Evolutionary conservation across 805 yeast genomes (phyloP).

Genomic region (Wickerhamiella sorbophila): DNA sequence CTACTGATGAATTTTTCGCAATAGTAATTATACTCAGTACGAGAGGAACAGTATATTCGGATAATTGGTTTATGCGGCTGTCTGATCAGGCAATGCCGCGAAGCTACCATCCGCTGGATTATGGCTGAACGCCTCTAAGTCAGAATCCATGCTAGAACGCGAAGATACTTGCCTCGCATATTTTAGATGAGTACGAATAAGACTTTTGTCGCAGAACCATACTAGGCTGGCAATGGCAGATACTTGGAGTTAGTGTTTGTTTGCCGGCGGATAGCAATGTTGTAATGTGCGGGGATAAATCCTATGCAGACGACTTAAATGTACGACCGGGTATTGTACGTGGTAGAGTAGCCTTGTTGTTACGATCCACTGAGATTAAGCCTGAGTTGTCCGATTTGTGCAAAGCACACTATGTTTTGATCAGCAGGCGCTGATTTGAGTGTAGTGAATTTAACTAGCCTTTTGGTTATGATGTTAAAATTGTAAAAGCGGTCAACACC

Average conservation of each 20-base stretch:
- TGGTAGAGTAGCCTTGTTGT: conserved; percentile 42
- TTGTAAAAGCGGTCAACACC: neutral
- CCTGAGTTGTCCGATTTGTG: conserved; percentile 29
- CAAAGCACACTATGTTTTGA: neutral
- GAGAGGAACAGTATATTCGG: too few relatives aligned
- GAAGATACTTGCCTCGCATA: conserved; percentile 20
- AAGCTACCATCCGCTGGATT: too few relatives aligned
- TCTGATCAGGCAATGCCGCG: too few relatives aligned
- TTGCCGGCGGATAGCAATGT: conserved; percentile 32
- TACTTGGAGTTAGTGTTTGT: conserved; percentile 29
- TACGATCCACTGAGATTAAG: conserved; percentile 39
- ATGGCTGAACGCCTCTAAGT: conserved; percentile 37
- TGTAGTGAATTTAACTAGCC: neutral
- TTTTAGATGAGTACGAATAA: neutral
- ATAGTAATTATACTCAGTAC: too few relatives aligned
- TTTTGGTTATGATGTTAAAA: neutral
- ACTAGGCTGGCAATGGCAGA: conserved; percentile 29
- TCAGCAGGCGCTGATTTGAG: neutral
- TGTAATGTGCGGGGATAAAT: conserved; percentile 27
- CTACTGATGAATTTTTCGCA: too few relatives aligned
- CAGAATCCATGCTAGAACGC: conserved; percentile 42
- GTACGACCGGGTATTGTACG: conserved; percentile 36
- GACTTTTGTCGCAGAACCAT: conserved; percentile 31
- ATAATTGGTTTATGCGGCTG: too few relatives aligned
- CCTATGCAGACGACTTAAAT: conserved; percentile 35